Evolutionary conservation across 192 early-diverging fungal species (phyloP), one percentile per base, ranked within the genome.

Genomic region (Podila verticillata): DNA sequence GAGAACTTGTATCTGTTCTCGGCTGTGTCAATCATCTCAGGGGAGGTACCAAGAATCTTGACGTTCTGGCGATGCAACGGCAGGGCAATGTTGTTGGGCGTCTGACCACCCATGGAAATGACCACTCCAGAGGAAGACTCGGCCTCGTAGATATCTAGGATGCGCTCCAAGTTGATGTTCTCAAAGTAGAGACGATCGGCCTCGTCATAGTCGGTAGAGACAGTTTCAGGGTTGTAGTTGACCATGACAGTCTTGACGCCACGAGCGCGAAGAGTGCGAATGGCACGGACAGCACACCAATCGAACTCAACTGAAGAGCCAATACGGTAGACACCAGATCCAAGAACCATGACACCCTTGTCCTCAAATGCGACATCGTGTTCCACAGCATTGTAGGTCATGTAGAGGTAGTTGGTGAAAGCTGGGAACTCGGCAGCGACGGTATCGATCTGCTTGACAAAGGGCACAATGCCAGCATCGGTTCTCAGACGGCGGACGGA

Each of bases 161-260:
- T 92, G 68, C 95, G 91, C 83, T 99, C 98, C 65, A 96, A 85
- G 36, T 93, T 95, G 63, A 99, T 89, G 75, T 93, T 95, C 71
- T 97, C 96, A 86, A 99, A 99, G 89, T 99, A 99, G 31, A 99
- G 90, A 56, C 96, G 89, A 78, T 99, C 98, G 5, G 93, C 94
- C 87, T 99, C 98, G 80, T 99, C 98, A 64, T 95, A 99, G 86
- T 99, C 98, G 7, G 98, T 99, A 15, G 95, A 96, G 19, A 99
- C 98, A 10, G 98, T 99, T 81, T 99, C 98, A n/a, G 98, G 98
- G 84, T 99, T 99, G 86, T 98, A 99, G 91, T 99, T 99, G 72
- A 99, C 87, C 98, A 99, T 99, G 73, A 99, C 88, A 7, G 98
- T 98, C 89, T 99, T 97, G 86, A 92, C 86, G 26, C 91, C 89